A percentile compares a stretch with the other conserved stretches of the same genome.
Evolutionary conservation across 2,329 filamentous ascomycete species (phyloP).

Genomic region (Talaromyces amestolkiae): DNA sequence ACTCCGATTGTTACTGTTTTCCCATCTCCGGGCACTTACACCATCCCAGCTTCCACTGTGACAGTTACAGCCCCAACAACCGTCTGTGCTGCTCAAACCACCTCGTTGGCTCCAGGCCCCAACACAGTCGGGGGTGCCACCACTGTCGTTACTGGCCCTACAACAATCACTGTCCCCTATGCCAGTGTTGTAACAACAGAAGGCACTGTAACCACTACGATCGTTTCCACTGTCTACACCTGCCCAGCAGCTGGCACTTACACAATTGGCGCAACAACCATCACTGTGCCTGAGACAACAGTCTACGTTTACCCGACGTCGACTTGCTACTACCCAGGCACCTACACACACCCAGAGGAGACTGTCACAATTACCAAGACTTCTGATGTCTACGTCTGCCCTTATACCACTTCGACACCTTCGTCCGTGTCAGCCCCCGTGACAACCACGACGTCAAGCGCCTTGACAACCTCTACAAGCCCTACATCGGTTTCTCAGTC

Average conservation of each 20-base stretch:
- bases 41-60: conserved; percentile 48
- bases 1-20: conserved; percentile 19
- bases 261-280: conserved; percentile 68
- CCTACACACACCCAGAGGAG: conserved; percentile 67
- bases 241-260: conserved; percentile 73
- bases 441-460: conserved; percentile 18
- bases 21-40: conserved; percentile 13
- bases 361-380: conserved; percentile 68
- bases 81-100: conserved; percentile 62
- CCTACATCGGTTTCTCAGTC: conserved; percentile 21
- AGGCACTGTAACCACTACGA: conserved; percentile 62
- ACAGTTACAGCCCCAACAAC: conserved; percentile 65
- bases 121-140: conserved; percentile 71
- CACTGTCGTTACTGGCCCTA: conserved; percentile 64
- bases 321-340: conserved; percentile 64
- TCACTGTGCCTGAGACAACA: conserved; percentile 52
- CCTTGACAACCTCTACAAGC: not conserved
- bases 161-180: conserved; percentile 68
- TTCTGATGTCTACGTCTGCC: conserved; percentile 67
- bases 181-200: conserved; percentile 61
- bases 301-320: conserved; percentile 63
- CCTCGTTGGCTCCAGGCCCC: conserved; percentile 61
- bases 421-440: conserved; percentile 29
- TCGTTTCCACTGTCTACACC: conserved; percentile 68
- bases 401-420: conserved; percentile 52